Evolutionary conservation across 139 green algal genomes (phyloP), one percentile per base, ranked within the genome.

Genomic region (Chlorella vulgaris): DNA sequence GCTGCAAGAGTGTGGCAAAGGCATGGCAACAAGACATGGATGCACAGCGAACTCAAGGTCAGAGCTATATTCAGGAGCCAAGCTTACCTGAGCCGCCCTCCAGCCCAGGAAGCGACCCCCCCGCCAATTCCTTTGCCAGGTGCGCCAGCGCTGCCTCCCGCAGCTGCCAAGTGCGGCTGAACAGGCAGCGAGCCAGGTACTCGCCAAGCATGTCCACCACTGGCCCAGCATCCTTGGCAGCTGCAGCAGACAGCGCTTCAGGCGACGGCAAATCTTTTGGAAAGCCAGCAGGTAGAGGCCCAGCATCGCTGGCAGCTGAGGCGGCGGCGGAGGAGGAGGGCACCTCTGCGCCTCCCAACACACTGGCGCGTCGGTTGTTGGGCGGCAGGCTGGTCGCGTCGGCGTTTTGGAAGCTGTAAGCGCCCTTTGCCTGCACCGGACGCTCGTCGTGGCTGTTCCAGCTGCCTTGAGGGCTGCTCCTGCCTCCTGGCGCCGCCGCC

Each of bases 131-230:
- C 21, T n/a, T 42, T 24, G 82, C 51, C 21, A 89, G 40, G 33
- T 33, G 61, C 29, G 70, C 36, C 62, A 94, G 65, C 1, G 89
- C 92, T 6, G 92, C 94, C n/a, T 97, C 94, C 3, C 95, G 81
- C 74, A 97, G 90, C 88, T 97, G 91, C 95, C 94, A 98, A 71
- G 90, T 92, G 39, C 91, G 90, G 76, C 83, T 91, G 89, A 89
- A 95, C 39, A 92, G 78, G 47, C 88, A 91, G 18, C 88, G 86
- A 15, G 89, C 90, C 4, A 91, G 76, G 81, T 94, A 96, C 75
- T 95, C 91, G 1, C 93, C 93, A 8, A 92, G 81, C 39, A 95
- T 29, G 1, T 93, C 89, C 55, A 88, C 77, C 31, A 98, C 47
- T 24, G 80, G 74, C 33, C 86, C 86, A 3, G 89, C 86, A 18